A percentile compares a stretch with the other conserved stretches of the same genome.
Evolutionary conservation across 805 yeast genomes (phyloP).

Genomic region (Sugiyamaella floridensis): DNA sequence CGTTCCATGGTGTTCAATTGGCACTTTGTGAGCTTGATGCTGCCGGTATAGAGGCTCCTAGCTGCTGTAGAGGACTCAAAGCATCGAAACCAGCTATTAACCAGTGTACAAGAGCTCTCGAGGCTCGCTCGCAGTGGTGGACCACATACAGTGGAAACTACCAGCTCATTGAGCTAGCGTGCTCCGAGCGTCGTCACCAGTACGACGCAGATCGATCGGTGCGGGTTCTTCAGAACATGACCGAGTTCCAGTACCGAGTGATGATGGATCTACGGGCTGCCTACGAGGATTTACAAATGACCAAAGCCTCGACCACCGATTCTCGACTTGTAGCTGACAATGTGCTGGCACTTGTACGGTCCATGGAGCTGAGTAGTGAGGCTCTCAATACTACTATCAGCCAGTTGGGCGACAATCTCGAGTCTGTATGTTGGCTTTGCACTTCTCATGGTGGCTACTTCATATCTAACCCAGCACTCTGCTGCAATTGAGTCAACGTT

Average conservation of each 20-base stretch:
- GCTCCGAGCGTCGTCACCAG: slow-evolving; percentile 29
- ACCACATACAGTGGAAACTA: slow-evolving; percentile 64
- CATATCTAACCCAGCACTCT: too few species aligned
- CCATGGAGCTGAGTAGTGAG: too few species aligned
- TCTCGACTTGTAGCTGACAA: too few species aligned
- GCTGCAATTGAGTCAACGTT: too few species aligned
- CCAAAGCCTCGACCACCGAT: too few species aligned
- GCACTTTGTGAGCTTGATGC: slow-evolving; percentile 29
- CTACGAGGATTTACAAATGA: too few species aligned
- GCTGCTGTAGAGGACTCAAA: background rate
- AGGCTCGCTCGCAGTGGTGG: slow-evolving; percentile 51
- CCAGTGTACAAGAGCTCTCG: slow-evolving; percentile 23
- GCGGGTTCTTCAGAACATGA: slow-evolving; percentile 7
- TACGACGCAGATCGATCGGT: slow-evolving; percentile 15
- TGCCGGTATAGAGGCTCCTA: slow-evolving; percentile 17
- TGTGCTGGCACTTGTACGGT: too few species aligned
- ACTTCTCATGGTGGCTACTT: too few species aligned
- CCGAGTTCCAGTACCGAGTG: slow-evolving; percentile 8
- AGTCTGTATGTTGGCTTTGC: too few species aligned
- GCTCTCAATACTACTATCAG: too few species aligned
- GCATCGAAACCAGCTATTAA: background rate
- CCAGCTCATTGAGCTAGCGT: slow-evolving; percentile 45
- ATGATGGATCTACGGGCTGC: too few species aligned
- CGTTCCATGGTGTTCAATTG: slow-evolving; percentile 22
- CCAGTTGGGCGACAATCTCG: too few species aligned